Percentiles rank a stretch among this genome's conserved stretches.
These are phyloP conservation scores for Xylaria telfairii DNA, from an alignment of 495 filamentous ascomycete genomes.

Conservation along the genomic window DNA sequence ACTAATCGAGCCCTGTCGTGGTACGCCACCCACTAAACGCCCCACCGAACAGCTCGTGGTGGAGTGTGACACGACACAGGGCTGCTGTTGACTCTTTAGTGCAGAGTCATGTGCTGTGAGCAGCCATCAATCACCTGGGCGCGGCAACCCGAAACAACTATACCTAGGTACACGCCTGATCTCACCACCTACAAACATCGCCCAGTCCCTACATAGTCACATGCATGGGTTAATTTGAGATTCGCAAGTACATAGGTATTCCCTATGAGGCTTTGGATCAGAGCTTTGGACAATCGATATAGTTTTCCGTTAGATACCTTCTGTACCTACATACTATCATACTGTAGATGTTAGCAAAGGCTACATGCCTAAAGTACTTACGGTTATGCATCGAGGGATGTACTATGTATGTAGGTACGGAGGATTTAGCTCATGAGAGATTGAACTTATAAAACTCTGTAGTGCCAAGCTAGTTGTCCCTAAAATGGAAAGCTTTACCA, in stretches of 20 bases:
- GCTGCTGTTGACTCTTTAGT: neutral
- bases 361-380: too few relatives aligned
- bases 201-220: conserved; percentile 6
- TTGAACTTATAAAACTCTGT: too few relatives aligned
- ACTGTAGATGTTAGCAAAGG: too few relatives aligned
- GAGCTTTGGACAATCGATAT: neutral
- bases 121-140: conserved; percentile 10
- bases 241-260: neutral
- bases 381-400: too few relatives aligned
- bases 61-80: neutral
- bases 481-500: too few relatives aligned
- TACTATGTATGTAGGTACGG: too few relatives aligned
- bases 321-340: too few relatives aligned
- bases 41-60: neutral
- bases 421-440: too few relatives aligned
- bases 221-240: neutral
- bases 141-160: neutral
- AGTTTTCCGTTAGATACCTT: too few relatives aligned
- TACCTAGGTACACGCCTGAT: neutral
- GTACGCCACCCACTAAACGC: neutral
- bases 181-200: neutral
- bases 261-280: neutral
- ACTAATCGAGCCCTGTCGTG: too few relatives aligned
- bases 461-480: too few relatives aligned
- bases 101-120: conserved; percentile 12